Base-by-base conservation (phyloP, 2,329 filamentous ascomycete genomes). In the Aspergillus unguis region DNA sequence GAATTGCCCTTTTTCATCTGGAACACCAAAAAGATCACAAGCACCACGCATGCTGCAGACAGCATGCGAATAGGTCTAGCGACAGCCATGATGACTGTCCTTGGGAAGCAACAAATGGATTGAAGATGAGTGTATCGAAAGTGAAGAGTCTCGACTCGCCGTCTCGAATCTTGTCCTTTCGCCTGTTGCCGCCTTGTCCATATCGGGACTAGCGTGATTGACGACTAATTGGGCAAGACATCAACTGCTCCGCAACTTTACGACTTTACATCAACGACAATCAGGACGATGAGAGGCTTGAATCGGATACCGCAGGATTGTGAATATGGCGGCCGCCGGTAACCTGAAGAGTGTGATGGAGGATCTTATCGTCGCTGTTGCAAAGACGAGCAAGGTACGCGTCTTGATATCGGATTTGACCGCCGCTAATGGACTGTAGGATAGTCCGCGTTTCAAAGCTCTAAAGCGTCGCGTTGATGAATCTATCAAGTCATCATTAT, bases 31-130 rank as follows among this genome's bases (percentile, higher is more conserved):
- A 92, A 91, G 57, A 88, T 78, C 77, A 90, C 88, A 60, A 95
- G 76, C 56, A 88, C 71, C 63, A 89, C 75, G 58, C 86, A 88
- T 57, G 84, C 78, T 59, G 88, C 80, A 61, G 84, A 87, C 67
- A 96, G 78, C 66, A 88, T 84, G 74, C 92, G 85, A 69, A 96
- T 86, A 53, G 90, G 89, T 77, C 86, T 86, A 67, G 90, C 89
- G 69, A 96, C 79, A 65, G 87, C 89, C 91, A 96, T 96, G 53
- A 58, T 68, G 63, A 56, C 62, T 56, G 59, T 36, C 56, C 58
- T 55, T 53, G 57, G 53, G 52, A 60, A 57, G 55, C 51, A 41
- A 42, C 50, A 40, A 41, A 35, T 23, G 31, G 26, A 27, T 28
- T 44, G 41, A 28, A 32, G 41, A 23, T 31, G 27, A n/a, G 11